phyloP scores from a whole-genome alignment of 805 yeast species.

The Suhomyces vadensis region DNA sequence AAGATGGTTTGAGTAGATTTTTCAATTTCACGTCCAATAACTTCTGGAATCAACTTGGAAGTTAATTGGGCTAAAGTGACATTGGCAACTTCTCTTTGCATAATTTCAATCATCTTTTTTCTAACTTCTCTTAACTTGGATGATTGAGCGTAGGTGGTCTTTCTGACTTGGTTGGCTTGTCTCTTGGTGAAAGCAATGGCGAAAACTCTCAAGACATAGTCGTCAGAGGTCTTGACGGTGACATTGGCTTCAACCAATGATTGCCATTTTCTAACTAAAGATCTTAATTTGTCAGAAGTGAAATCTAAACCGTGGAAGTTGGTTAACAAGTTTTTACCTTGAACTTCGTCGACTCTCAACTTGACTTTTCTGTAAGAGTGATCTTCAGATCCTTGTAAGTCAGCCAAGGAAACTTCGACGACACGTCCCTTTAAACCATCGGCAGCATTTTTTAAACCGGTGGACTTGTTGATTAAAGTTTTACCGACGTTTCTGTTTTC shows the following conservation, averaged over 20 bases:
- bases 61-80: slow-evolving; percentile 95
- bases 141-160: slow-evolving; percentile 96
- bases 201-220: slow-evolving; percentile 93
- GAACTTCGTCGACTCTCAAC: slow-evolving; percentile 98
- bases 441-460: slow-evolving; percentile 97
- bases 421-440: slow-evolving; percentile 98
- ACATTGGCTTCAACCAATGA: slow-evolving; percentile 97
- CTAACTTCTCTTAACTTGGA: slow-evolving; percentile 97
- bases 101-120: slow-evolving; percentile 94
- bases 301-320: slow-evolving; percentile 99
- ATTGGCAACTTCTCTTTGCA: slow-evolving; percentile 94
- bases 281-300: slow-evolving; percentile 96
- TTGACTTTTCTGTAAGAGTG: slow-evolving; percentile 96
- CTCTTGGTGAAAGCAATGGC: slow-evolving; percentile 99
- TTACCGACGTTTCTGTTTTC: slow-evolving; percentile 99
- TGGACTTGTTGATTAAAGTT: slow-evolving; percentile 96
- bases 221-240: slow-evolving; percentile 97
- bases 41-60: slow-evolving; percentile 97
- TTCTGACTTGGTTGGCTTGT: slow-evolving; percentile 94
- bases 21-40: slow-evolving; percentile 97
- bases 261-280: slow-evolving; percentile 99
- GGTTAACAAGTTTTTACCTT: slow-evolving; percentile 97
- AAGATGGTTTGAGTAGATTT: slow-evolving; percentile 91
- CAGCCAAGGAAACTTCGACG: slow-evolving; percentile 93
- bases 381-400: slow-evolving; percentile 98